Evolutionary conservation across 805 yeast genomes (phyloP).

Genomic region (Candida verbasci): DNA sequence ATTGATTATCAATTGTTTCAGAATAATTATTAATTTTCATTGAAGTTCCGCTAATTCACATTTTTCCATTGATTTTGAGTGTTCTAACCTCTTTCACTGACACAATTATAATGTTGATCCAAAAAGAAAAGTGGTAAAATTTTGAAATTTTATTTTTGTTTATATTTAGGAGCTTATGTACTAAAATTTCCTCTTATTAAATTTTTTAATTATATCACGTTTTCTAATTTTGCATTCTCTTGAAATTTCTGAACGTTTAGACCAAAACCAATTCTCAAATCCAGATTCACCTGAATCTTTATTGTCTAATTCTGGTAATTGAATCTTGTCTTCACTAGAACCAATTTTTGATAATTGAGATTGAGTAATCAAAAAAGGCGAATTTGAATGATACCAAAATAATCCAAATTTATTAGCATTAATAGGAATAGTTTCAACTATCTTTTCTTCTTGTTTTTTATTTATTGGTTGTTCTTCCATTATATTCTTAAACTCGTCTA

Average conservation of each 20-base stretch:
- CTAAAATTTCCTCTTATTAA: constrained; percentile 38
- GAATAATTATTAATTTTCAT: too few relatives aligned
- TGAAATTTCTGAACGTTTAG: constrained; percentile 74
- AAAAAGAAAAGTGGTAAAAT: too few relatives aligned
- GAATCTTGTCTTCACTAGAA: constrained; percentile 19
- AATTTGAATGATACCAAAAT: constrained; percentile 78
- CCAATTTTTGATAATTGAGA: constrained; percentile 65
- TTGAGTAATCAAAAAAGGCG: constrained; percentile 85
- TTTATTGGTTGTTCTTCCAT: background rate
- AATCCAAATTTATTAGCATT: constrained; percentile 37
- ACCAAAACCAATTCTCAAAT: constrained; percentile 81
- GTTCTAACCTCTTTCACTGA: background rate
- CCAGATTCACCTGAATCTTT: constrained; percentile 29
- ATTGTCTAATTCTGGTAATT: constrained; percentile 34
- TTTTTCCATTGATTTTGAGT: too few relatives aligned
- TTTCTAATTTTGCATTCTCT: constrained; percentile 69
- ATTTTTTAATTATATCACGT: constrained; percentile 64
- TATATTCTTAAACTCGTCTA: constrained; percentile 29
- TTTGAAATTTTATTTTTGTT: too few relatives aligned
- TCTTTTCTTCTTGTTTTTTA: background rate
- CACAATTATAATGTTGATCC: too few relatives aligned
- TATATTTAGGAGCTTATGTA: too few relatives aligned
- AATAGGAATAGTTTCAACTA: background rate
- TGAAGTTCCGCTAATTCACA: too few relatives aligned
- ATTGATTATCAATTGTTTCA: too few relatives aligned